Evolutionary conservation across 2,329 filamentous ascomycete species (phyloP).

Genomic region (Pseudogymnoascus sp.): DNA sequence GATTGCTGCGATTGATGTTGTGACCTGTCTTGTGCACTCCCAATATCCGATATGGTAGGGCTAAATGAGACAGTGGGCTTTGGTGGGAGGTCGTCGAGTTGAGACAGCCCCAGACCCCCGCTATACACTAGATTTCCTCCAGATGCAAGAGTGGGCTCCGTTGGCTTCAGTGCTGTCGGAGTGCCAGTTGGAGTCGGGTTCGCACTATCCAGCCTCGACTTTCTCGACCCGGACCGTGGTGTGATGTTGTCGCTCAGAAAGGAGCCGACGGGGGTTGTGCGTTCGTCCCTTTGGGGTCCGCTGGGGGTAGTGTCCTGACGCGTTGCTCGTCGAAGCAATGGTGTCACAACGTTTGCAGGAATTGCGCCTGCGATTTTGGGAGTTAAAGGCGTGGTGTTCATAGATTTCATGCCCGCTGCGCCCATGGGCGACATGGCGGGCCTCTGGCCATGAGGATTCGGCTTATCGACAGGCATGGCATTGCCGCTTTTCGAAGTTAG

Average conservation of each 20-base stretch:
- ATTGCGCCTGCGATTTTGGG: conserved; percentile 44
- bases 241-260: conserved; percentile 64
- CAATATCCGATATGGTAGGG: conserved; percentile 29
- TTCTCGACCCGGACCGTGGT: conserved; percentile 67
- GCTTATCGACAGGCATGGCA: conserved; percentile 43
- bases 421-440: conserved; percentile 63
- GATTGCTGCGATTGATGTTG: not conserved
- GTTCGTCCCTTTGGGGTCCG: conserved; percentile 36
- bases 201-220: conserved; percentile 60
- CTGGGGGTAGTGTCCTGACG: conserved; percentile 18
- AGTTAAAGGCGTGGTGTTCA: conserved; percentile 47
- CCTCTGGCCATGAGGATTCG: conserved; percentile 42
- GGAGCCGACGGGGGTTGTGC: conserved; percentile 40
- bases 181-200: conserved; percentile 58
- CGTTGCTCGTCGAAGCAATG: conserved; percentile 43
- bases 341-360: conserved; percentile 21
- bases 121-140: not conserved
- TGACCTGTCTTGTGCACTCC: not conserved
- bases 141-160: not conserved
- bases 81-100: not conserved
- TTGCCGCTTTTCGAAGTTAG: conserved; percentile 21
- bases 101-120: conserved; percentile 1
- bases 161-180: conserved; percentile 32
- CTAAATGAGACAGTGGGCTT: conserved; percentile 32
- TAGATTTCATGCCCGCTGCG: conserved; percentile 48